phyloP scores from a whole-genome alignment of 1,284 basidiomycete species.

The Clitocybe nebularis region DNA sequence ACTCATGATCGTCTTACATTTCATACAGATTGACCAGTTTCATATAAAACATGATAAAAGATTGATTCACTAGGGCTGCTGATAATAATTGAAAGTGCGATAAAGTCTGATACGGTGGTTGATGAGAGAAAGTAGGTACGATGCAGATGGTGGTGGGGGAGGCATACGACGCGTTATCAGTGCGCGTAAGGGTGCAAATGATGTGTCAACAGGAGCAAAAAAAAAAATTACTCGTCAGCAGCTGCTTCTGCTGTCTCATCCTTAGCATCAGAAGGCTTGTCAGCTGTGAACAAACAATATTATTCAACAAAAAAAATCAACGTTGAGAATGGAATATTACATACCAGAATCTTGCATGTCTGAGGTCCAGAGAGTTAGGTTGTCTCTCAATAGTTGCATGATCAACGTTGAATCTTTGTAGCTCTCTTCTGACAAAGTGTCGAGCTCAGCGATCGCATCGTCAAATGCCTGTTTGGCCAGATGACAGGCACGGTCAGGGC shows the following conservation, averaged over 20 bases:
- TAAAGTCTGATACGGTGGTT: constrained; percentile 9
- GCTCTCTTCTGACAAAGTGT: constrained; percentile 98
- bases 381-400: constrained; percentile 99
- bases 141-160: constrained; percentile 4
- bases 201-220: constrained; percentile 9
- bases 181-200: constrained; percentile 7
- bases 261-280: constrained; percentile 66
- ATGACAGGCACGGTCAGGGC: constrained; percentile 98
- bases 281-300: constrained; percentile 37
- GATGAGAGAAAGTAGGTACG: too few species aligned
- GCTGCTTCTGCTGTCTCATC: constrained; percentile 55
- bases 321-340: constrained; percentile 25
- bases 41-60: constrained; percentile 6
- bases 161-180: constrained; percentile 13
- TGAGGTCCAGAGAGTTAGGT: constrained; percentile 97
- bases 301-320: constrained; percentile 15
- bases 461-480: constrained; percentile 99
- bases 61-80: constrained; percentile 6
- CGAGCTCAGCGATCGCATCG: constrained; percentile 99
- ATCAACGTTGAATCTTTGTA: constrained; percentile 99
- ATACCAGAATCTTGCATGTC: constrained; percentile 90
- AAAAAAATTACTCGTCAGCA: constrained; percentile 50
- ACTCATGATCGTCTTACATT: too few species aligned
- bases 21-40: too few species aligned
- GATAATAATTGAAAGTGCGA: constrained; percentile 16